Evolutionary conservation across 805 yeast genomes (phyloP), one percentile per base, ranked within the genome.

Genomic region (Barnettozyma vustinii): DNA sequence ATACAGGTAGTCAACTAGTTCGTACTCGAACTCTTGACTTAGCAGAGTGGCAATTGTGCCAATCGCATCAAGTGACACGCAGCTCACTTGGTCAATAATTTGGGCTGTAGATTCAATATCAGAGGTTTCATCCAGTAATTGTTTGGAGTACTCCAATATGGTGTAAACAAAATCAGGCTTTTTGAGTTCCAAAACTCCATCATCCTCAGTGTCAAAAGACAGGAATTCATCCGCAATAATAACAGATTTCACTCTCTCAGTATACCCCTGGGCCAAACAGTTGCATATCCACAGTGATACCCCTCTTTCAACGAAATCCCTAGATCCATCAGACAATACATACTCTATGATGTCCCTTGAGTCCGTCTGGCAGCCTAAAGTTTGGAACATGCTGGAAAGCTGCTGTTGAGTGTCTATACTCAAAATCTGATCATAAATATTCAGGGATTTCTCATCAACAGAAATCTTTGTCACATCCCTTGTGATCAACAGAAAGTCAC

Each of bases 1-100:
- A 56, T 81, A 87, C 8, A 94, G 62, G 48, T 76, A 73, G 52
- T 88, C 95, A 52, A 87, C 77, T 30, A 92, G 64, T 49, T 84
- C 85, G 16, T 71, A 70, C 37, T 74, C 57, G 25, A 59, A 55
- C 3, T 58, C 62, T 18, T 53, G 48, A 30, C 50, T 25, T 40
- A 73, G 42, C 5, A 61, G 48, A 12, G 51, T 52, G n/a, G 69
- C 63, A 4, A 63, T 61, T 15, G 55, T 51, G 1, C 65, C 64
- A 36, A 82, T 70, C 0, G 81, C 58, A 44, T 73, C 74, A 5
- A 81, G 51, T 0, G 83, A 72, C 12, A 75, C 66, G 2, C 68
- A 61, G 23, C 48, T 50, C 1, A 53, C 56, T 42, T 50, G 48
- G 43, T 57, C 50, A 49, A 52, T 27, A 18, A 43, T 21, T 26